A percentile compares a stretch with the other conserved stretches of the same genome.
Conservation (phyloP, 371 early-diverging fungal species). For the Zancudomyces culisetae region DNA sequence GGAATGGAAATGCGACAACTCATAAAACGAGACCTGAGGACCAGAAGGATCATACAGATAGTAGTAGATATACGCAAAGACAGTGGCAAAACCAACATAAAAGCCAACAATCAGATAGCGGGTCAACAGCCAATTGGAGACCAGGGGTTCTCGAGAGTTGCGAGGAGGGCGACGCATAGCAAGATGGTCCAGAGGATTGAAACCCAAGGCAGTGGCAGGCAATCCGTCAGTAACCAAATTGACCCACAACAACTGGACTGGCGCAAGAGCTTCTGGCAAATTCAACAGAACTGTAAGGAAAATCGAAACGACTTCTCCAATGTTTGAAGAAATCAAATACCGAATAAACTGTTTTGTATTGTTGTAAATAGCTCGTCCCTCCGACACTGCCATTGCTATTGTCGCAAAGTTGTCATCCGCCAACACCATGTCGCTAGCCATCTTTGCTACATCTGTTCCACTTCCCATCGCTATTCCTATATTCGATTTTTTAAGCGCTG, state of each 20-base stretch:
- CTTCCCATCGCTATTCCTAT: conserved; percentile 89
- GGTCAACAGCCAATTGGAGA: conserved; percentile 83
- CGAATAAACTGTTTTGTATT: conserved; percentile 95
- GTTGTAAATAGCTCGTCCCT: conserved; percentile 89
- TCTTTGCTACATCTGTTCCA: conserved; percentile 86
- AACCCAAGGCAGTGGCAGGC: conserved; percentile 92
- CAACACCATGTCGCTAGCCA: conserved; percentile 71
- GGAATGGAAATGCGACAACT: conserved; percentile 79
- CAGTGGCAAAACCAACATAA: conserved; percentile 86
- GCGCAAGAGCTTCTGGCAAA: conserved; percentile 91
- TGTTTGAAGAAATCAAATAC: conserved; percentile 71
- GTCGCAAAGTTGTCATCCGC: conserved; percentile 89
- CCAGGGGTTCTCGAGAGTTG: conserved; percentile 63
- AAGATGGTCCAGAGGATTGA: conserved; percentile 87
- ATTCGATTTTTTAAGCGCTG: conserved; percentile 77
- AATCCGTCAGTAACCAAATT: conserved; percentile 95
- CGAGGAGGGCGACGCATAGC: conserved; percentile 89
- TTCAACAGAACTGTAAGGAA: conserved; percentile 81
- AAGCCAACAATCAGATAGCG: conserved; percentile 80
- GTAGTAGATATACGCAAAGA: conserved; percentile 97
- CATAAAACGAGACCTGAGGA: conserved; percentile 68
- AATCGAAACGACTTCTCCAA: conserved; percentile 73
- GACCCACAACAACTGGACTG: conserved; percentile 95
- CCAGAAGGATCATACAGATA: conserved; percentile 72
- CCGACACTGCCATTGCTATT: conserved; percentile 86